Conservation (phyloP, 495 filamentous ascomycete species). For the Barbatosphaeria neglecta region DNA sequence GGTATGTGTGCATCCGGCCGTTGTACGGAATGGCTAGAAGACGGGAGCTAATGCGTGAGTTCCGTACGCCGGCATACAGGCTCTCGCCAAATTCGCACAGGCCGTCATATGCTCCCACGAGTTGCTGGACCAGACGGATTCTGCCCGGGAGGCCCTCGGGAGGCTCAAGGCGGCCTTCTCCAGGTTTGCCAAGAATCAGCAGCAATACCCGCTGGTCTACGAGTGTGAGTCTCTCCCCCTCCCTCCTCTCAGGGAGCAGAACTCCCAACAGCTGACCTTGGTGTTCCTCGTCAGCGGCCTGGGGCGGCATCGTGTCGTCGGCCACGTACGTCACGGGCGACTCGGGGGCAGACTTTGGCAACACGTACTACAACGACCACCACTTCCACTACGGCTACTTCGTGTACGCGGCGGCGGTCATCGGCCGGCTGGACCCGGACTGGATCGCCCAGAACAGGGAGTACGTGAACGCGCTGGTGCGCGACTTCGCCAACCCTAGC, state of each 20-base stretch:
- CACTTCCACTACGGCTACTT: constrained; percentile 93
- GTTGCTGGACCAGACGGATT: constrained; percentile 45
- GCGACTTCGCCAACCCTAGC: constrained; percentile 70
- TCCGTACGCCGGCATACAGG: constrained; percentile 29
- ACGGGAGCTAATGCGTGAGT: not conserved
- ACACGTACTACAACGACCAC: constrained; percentile 87
- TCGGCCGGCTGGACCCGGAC: constrained; percentile 63
- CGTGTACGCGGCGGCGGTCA: constrained; percentile 76
- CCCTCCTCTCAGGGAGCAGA: not conserved
- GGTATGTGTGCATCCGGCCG: constrained; percentile 17
- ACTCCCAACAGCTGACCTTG: constrained; percentile 8
- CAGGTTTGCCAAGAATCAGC: constrained; percentile 64
- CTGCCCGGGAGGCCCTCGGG: constrained; percentile 50
- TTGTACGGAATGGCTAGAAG: not conserved
- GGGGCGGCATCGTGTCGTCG: constrained; percentile 78
- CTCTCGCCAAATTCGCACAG: constrained; percentile 73
- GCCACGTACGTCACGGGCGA: constrained; percentile 69
- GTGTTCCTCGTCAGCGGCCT: constrained; percentile 41
- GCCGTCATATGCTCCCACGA: constrained; percentile 58
- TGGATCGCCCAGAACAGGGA: constrained; percentile 66
- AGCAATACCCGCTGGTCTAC: constrained; percentile 69
- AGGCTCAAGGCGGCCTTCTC: constrained; percentile 66
- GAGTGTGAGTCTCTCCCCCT: constrained; percentile 37
- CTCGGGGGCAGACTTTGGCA: constrained; percentile 64
- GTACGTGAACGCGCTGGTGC: constrained; percentile 70